Evolutionary conservation across 176 grass and related monocot genomes (phyloP).

Genomic region (barley (Hordeum vulgare)): DNA sequence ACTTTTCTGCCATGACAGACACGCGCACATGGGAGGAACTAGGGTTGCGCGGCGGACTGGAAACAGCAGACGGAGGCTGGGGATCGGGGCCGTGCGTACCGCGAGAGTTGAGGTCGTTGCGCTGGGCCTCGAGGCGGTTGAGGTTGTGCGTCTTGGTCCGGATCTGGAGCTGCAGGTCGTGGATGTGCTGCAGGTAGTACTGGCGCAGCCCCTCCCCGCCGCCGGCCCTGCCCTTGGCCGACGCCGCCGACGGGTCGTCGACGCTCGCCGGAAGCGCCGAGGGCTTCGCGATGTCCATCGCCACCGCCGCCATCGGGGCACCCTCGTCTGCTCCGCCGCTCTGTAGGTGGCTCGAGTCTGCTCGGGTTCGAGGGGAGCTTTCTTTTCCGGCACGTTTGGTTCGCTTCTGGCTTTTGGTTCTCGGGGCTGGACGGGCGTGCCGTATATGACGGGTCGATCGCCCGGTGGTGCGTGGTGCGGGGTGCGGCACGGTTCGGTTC

Average conservation of each 20-base stretch:
- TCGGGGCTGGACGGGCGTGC: background rate
- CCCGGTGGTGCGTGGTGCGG: background rate
- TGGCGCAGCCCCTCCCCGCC: conserved; percentile 65
- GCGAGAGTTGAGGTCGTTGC: conserved; percentile 85
- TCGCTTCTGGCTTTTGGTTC: background rate
- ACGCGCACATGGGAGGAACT: background rate
- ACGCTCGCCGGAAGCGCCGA: background rate
- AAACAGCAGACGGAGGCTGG: background rate
- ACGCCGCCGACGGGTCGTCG: background rate
- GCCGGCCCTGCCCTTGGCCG: conserved; percentile 22
- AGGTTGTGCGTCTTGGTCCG: conserved; percentile 72
- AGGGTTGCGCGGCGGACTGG: background rate
- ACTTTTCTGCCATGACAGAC: background rate
- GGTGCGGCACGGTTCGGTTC: background rate
- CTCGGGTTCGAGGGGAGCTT: background rate
- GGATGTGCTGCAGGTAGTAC: conserved; percentile 85
- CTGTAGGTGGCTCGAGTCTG: background rate
- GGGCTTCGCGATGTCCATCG: conserved; percentile 46
- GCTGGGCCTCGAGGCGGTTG: conserved; percentile 73
- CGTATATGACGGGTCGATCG: background rate
- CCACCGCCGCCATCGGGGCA: conserved; percentile 34
- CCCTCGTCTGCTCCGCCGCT: background rate
- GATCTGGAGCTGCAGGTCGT: conserved; percentile 58
- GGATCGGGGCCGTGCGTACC: conserved; percentile 24
- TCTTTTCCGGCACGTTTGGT: background rate